phyloP scores from a whole-genome alignment of 768 basidiomycete species.

The Symmetrospora coprosmae region DNA sequence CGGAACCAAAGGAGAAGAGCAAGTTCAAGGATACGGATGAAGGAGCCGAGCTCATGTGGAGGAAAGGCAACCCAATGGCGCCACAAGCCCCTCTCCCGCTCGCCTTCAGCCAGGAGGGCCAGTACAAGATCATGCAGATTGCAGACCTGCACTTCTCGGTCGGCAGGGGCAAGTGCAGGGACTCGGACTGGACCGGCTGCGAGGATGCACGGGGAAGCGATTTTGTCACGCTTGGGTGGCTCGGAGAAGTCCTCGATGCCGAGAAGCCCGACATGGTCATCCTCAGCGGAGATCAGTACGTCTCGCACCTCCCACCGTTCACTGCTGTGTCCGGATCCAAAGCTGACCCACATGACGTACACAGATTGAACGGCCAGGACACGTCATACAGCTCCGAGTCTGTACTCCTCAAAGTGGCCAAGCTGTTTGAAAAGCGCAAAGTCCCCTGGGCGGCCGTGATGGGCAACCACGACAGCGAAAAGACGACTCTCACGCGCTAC shows the following conservation, averaged over 20 bases:
- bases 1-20: slow-evolving; percentile 29
- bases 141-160: slow-evolving; percentile 91
- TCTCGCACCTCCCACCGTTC: neutral
- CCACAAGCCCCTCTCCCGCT: slow-evolving; percentile 44
- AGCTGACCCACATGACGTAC: neutral
- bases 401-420: slow-evolving; percentile 75
- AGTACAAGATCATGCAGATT: slow-evolving; percentile 75
- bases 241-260: slow-evolving; percentile 54
- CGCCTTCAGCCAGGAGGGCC: slow-evolving; percentile 67
- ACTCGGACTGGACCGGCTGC: slow-evolving; percentile 36
- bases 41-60: slow-evolving; percentile 11
- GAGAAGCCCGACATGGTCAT: slow-evolving; percentile 86
- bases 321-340: neutral
- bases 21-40: slow-evolving; percentile 28
- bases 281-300: slow-evolving; percentile 70
- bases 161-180: slow-evolving; percentile 59
- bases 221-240: slow-evolving; percentile 58
- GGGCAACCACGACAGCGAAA: slow-evolving; percentile 84
- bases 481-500: slow-evolving; percentile 46
- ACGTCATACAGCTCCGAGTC: slow-evolving; percentile 79
- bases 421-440: slow-evolving; percentile 53
- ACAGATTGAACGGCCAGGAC: slow-evolving; percentile 63
- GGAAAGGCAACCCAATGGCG: neutral
- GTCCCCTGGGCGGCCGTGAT: slow-evolving; percentile 88
- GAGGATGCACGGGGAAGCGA: slow-evolving; percentile 45